Evolutionary conservation across 306 rosid genomes (phyloP).

Genomic region (Castanopsis chinensis): DNA sequence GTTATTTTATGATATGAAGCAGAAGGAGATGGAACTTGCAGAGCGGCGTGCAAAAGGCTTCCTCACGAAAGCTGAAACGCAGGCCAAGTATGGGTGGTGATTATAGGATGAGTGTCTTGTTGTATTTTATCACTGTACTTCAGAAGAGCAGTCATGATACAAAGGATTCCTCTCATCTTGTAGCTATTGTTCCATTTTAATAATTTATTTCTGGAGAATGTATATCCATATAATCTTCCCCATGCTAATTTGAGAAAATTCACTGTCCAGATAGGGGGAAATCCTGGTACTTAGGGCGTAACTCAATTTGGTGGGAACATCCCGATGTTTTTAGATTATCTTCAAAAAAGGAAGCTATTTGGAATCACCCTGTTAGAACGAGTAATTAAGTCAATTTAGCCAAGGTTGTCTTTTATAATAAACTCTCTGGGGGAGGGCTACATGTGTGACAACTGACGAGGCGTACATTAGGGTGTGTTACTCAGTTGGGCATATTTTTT

Average conservation of each 20-base stretch:
- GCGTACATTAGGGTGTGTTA: no score
- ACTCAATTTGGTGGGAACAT: no score
- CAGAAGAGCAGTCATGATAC: background rate
- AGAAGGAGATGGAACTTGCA: constrained; percentile 74
- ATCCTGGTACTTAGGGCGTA: no score
- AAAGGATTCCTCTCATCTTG: background rate
- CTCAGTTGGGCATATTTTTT: no score
- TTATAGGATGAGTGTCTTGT: background rate
- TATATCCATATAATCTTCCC: background rate
- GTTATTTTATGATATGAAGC: constrained; percentile 77
- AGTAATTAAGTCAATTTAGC: no score
- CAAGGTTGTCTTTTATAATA: no score
- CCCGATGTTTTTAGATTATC: no score
- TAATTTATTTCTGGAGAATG: background rate
- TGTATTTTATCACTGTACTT: constrained; percentile 11
- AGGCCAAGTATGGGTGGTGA: constrained; percentile 98
- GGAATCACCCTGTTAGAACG: no score
- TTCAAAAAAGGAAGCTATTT: no score
- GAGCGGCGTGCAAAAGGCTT: constrained; percentile 88
- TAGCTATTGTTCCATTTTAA: background rate
- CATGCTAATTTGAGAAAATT: background rate
- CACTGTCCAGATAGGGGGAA: background rate
- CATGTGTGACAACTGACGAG: no score
- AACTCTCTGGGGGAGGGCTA: no score
- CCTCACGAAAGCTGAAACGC: constrained; percentile 96